Percentiles rank a stretch among this genome's conserved stretches.
These are phyloP conservation scores for Cercospora brassicicola DNA, from an alignment of 2,329 filamentous ascomycete genomes.

Conservation along the genomic window DNA sequence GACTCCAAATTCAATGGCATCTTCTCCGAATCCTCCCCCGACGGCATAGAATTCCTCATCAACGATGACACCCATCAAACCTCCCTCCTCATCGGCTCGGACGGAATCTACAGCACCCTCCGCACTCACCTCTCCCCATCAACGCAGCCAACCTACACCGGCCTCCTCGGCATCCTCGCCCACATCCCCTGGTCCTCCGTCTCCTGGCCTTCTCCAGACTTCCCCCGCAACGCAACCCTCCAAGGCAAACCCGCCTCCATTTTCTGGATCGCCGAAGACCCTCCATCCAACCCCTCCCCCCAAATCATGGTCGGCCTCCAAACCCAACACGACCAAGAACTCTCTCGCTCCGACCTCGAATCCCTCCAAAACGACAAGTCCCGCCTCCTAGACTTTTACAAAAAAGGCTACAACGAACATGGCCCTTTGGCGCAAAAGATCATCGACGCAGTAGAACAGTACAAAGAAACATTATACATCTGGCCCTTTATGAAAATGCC, in stretches of 20 bases:
- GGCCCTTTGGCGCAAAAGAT: slow-evolving; percentile 27
- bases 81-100: slow-evolving; percentile 31
- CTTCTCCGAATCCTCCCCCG: slow-evolving; percentile 13
- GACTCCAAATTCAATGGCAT: slow-evolving; percentile 52
- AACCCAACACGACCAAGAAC: slow-evolving; percentile 34
- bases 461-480: slow-evolving; percentile 25
- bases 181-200: slow-evolving; percentile 28
- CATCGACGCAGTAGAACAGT: slow-evolving; percentile 24
- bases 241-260: slow-evolving; percentile 41
- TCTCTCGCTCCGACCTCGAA: slow-evolving; percentile 40
- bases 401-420: slow-evolving; percentile 23
- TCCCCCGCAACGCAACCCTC: slow-evolving; percentile 39
- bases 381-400: slow-evolving; percentile 20
- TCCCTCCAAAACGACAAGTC: slow-evolving; percentile 37
- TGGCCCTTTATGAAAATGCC: slow-evolving; percentile 37
- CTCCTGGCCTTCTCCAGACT: slow-evolving; percentile 28
- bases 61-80: slow-evolving; percentile 22
- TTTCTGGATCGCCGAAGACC: slow-evolving; percentile 43
- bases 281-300: slow-evolving; percentile 26
- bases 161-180: slow-evolving; percentile 26
- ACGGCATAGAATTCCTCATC: slow-evolving; percentile 20
- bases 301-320: slow-evolving; percentile 44
- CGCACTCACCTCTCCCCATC: slow-evolving; percentile 40
- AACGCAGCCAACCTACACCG: slow-evolving; percentile 29
- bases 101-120: slow-evolving; percentile 33